These are phyloP conservation scores for Blepharisma stoltei DNA, from an alignment of 73 alveolate genomes.

Conservation along the genomic window DNA sequence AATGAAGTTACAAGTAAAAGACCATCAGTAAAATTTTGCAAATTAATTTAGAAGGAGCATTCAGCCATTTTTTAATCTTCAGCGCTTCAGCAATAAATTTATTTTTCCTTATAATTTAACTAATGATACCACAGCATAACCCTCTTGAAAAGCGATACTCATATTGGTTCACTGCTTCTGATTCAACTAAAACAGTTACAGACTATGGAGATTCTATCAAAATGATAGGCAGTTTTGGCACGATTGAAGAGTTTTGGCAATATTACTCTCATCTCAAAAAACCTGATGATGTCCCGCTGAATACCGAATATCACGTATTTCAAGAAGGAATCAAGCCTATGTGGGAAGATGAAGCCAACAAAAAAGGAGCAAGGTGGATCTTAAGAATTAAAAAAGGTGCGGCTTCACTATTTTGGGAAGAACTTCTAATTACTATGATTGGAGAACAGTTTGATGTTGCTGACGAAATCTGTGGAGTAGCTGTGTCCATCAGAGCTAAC, in stretches of 20 bases:
- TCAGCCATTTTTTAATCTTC: too few species aligned
- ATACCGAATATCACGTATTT: slow-evolving; percentile 66
- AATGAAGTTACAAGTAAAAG: too few species aligned
- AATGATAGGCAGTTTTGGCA: not conserved
- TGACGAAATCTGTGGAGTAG: slow-evolving; percentile 65
- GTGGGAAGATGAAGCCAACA: slow-evolving; percentile 88
- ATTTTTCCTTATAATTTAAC: too few species aligned
- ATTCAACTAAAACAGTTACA: not conserved
- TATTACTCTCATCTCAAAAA: slow-evolving; percentile 64
- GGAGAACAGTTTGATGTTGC: slow-evolving; percentile 65
- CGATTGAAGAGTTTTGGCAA: slow-evolving; percentile 46
- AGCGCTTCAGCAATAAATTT: too few species aligned
- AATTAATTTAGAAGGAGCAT: too few species aligned
- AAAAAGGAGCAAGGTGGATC: slow-evolving; percentile 70
- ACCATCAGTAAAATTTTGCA: too few species aligned
- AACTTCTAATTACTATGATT: slow-evolving; percentile 59
- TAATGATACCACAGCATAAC: too few species aligned
- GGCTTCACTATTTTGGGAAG: slow-evolving; percentile 74
- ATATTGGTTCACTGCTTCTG: not conserved
- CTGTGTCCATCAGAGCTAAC: slow-evolving; percentile 34
- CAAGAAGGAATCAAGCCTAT: slow-evolving; percentile 69
- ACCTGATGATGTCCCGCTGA: slow-evolving; percentile 59
- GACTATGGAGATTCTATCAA: not conserved
- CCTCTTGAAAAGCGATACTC: slow-evolving; percentile 5
- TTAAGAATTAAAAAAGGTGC: slow-evolving; percentile 60